Conservation (phyloP, 1,284 basidiomycete genomes). For the Macrocystidia cucumis region DNA sequence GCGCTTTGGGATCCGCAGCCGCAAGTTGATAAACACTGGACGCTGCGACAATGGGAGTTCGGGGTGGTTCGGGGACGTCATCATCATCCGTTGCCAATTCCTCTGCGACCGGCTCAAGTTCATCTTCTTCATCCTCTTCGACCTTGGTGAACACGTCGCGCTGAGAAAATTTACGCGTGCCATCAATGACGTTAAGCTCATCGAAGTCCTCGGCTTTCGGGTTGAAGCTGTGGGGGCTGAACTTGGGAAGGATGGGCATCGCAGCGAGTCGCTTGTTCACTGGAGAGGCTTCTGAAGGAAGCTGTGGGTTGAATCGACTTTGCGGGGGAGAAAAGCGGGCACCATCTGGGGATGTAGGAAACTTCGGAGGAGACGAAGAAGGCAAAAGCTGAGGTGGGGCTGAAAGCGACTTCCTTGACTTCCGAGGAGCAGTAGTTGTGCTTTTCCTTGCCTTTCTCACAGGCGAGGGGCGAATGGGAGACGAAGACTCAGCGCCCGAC, state of each 20-base stretch:
- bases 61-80: no score
- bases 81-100: no score
- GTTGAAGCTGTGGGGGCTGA: no score
- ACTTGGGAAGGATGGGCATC: neutral
- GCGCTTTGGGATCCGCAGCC: no score
- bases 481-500: slow-evolving; percentile 73
- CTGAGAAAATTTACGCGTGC: no score
- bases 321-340: slow-evolving; percentile 28
- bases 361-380: slow-evolving; percentile 27
- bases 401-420: slow-evolving; percentile 61
- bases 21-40: no score
- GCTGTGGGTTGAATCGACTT: slow-evolving; percentile 49
- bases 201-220: no score
- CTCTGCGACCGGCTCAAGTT: no score
- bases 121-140: no score
- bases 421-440: slow-evolving; percentile 35
- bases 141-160: no score
- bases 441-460: slow-evolving; percentile 43
- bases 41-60: no score
- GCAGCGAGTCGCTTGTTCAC: slow-evolving; percentile 7
- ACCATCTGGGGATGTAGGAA: slow-evolving; percentile 10
- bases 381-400: slow-evolving; percentile 56
- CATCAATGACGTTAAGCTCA: no score
- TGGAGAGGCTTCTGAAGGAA: slow-evolving; percentile 30
- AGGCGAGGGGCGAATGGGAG: slow-evolving; percentile 58